Base-by-base conservation (phyloP, 495 filamentous ascomycete species). In the Aspergillus nanangensis region DNA sequence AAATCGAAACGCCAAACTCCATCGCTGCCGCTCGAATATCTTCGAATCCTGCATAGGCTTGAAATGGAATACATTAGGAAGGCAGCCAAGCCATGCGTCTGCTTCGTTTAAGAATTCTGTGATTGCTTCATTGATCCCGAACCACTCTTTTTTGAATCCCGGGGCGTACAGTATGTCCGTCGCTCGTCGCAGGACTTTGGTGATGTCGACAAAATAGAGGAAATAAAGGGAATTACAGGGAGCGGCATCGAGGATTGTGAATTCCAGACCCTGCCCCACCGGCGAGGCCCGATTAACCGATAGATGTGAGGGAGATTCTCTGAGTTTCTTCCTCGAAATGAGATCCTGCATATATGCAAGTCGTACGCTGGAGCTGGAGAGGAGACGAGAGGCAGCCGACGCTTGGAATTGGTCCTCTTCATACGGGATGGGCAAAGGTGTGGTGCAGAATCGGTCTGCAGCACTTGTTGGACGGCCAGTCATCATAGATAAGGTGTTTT, bases 401-500 rank as follows among this genome's bases (percentile, higher is more conserved):
- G 10, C 14, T 5, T 15, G 21, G 14, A 70, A 65, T 2, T 58
- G 51, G 13, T 74, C 72, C 45, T 83, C 77, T 42, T 67, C 58
- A 23, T 76, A 58, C 8, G 79, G 75, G 5, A 74, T 34, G 24
- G 78, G 69, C 5, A 36, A 17, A 10, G 79, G 76, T 2, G 71
- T 71, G 27, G 72, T 75, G 50, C 72, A 78, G 53, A 75, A 69
- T 21, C 53, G 58, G 32, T 74, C 63, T 11, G 63, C 60, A 27
- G 78, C 71, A 37, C 68, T 71, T 14, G 70, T 71, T 2, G 79
- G 72, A 19, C 81, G 72, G 2, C 81, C 81, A 11, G 77, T 82
- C 60, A 81, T 79, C 23, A 72, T 63, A 41, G 68, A 70, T 11
- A 84, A 63, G 11, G 69, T 46, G 15, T 74, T 70, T 44, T 84